These are phyloP conservation scores for Talaromyces ruber DNA, from an alignment of 495 filamentous ascomycete species.

Conservation along the genomic window DNA sequence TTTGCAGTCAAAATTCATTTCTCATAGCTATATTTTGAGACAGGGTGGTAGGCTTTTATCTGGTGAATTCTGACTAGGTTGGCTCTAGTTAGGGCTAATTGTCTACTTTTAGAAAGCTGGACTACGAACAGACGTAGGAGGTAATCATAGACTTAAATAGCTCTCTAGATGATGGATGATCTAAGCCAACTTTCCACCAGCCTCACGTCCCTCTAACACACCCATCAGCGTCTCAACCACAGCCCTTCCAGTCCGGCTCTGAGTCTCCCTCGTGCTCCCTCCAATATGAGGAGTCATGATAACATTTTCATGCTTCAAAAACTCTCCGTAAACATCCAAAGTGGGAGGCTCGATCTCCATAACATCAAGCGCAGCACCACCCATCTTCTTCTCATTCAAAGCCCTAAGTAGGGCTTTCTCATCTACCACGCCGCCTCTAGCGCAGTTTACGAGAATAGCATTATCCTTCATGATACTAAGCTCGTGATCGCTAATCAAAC, in stretches of 20 bases:
- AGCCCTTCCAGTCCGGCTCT: background rate
- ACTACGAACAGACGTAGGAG: background rate
- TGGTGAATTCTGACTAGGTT: no score
- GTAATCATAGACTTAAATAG: background rate
- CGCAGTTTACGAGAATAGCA: slow-evolving; percentile 46
- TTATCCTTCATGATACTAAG: slow-evolving; percentile 38
- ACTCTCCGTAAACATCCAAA: slow-evolving; percentile 7
- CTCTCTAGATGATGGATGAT: background rate
- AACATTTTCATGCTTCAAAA: background rate
- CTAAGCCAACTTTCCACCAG: background rate
- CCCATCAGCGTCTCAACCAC: background rate
- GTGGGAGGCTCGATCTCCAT: slow-evolving; percentile 37
- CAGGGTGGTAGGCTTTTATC: no score
- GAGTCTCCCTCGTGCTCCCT: background rate
- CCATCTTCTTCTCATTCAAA: slow-evolving; percentile 32
- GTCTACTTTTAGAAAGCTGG: background rate
- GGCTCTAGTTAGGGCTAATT: background rate
- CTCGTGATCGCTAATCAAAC: slow-evolving; percentile 35
- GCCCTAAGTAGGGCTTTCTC: slow-evolving; percentile 40
- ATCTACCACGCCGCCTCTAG: slow-evolving; percentile 49
- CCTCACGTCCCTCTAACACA: background rate
- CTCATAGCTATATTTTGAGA: no score
- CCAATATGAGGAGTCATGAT: slow-evolving; percentile 4
- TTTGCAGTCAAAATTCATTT: no score
- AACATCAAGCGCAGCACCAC: slow-evolving; percentile 47